Evolutionary conservation across 306 rosid genomes (phyloP), one percentile per base, ranked within the genome.

Genomic region (Lathyrus oleraceus): DNA sequence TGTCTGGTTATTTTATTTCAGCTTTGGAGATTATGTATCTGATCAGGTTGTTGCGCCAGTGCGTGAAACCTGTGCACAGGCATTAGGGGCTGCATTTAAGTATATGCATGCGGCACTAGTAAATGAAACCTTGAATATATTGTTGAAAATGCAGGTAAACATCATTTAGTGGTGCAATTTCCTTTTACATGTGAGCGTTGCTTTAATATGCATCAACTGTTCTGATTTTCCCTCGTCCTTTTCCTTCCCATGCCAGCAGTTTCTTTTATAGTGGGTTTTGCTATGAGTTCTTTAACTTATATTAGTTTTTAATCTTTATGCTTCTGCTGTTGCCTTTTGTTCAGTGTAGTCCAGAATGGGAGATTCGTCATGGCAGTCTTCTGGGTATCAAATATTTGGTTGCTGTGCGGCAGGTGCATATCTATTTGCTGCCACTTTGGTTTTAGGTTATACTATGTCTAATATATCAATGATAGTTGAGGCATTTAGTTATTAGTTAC

Each of bases 291-390:
- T 67, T 11, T 10, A 52, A 74, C 32, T 49, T 30, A 36, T 72
- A 68, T 78, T 72, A 28, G 70, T 74, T 71, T 53, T 84, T 85
- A 27, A 77, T 76, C 75, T 74, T 83, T 75, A 66, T 81, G 79
- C 70, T 85, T 70, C 72, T 78, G 76, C 71, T 73, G 73, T 81
- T 81, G 63, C 61, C 82, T 71, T 83, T 71, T 86, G 71, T 90
- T 84, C 96, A 94, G 98, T 90, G 88, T 87, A 88, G 98, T 80
- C 92, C 97, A 82, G 97, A 94, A 76, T 94, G 98, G 98, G 98
- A 94, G 86, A 88, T 94, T 90, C 98, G 97, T 67, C 98, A 94
- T 69, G 97, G 98, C 59, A 87, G 97, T 80, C 96, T 94, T 71
- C 86, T 94, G 79, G 95, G 97, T 65, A 91, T 94, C 78, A 94